A percentile compares a stretch with the other conserved stretches of the same genome.
phyloP scores from a whole-genome alignment of 2,329 filamentous ascomycete species.

The Penicillium vulpinum region DNA sequence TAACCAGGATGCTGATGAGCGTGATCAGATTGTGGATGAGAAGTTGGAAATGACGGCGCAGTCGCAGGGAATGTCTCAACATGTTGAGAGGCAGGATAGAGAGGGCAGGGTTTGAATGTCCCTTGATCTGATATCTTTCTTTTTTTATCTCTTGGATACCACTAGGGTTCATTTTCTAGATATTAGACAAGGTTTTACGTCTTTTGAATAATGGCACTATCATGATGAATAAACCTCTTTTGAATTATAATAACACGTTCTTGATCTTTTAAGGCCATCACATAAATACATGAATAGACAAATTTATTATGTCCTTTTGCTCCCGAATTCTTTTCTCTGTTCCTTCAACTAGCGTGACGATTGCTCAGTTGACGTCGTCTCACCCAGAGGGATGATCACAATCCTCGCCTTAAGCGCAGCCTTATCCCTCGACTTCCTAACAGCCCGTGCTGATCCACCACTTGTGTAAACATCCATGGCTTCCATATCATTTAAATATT shows the following conservation, averaged over 20 bases:
- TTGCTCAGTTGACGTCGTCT: background rate
- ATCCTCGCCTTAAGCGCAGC: slow-evolving; percentile 28
- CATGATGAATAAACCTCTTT: background rate
- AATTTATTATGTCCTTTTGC: background rate
- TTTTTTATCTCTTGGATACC: background rate
- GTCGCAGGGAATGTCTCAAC: slow-evolving; percentile 14
- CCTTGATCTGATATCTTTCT: background rate
- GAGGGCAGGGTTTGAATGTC: slow-evolving; percentile 6
- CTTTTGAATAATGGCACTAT: background rate
- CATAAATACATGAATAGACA: background rate
- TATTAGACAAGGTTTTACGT: background rate
- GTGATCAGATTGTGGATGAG: slow-evolving; percentile 25
- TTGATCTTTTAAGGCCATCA: background rate
- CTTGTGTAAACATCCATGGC: slow-evolving; percentile 23
- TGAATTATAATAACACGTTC: background rate
- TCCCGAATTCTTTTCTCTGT: background rate
- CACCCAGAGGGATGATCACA: slow-evolving; percentile 29
- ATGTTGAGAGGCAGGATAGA: slow-evolving; percentile 21
- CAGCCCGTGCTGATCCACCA: background rate
- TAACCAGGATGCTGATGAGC: slow-evolving; percentile 32
- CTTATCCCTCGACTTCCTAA: slow-evolving; percentile 10
- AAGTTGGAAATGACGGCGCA: slow-evolving; percentile 26
- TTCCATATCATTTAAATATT: slow-evolving; percentile 26
- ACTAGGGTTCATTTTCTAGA: background rate
- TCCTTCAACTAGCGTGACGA: background rate